Percentiles rank a stretch among this genome's conserved stretches.
phyloP scores from a whole-genome alignment of 371 early-diverging fungal species.

The Mucor saturninus region DNA sequence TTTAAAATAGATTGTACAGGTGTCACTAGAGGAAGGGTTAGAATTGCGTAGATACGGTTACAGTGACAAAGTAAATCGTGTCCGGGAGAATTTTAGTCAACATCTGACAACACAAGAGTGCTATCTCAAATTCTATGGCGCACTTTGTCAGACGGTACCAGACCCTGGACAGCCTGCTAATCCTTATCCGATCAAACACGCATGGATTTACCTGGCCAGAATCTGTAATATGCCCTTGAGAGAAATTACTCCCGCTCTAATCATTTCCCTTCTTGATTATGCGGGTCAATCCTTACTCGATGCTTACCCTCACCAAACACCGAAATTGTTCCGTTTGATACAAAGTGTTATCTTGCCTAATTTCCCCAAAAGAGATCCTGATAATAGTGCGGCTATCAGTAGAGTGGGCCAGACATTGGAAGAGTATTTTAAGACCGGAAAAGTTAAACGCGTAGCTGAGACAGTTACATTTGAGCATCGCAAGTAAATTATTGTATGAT shows the following conservation, averaged over 20 bases:
- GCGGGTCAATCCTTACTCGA: conserved; percentile 34
- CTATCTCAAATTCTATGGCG: conserved; percentile 77
- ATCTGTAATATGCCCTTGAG: conserved; percentile 78
- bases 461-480: no score
- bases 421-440: no score
- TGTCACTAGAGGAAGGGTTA: conserved; percentile 29
- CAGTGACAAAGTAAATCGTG: conserved; percentile 55
- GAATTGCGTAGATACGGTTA: conserved; percentile 45
- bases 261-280: conserved; percentile 68
- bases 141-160: conserved; percentile 71
- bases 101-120: conserved; percentile 77
- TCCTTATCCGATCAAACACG: conserved; percentile 63
- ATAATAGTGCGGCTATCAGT: background rate
- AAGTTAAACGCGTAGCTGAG: no score
- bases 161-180: conserved; percentile 53
- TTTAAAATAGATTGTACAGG: no score
- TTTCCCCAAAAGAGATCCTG: background rate
- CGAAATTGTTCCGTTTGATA: conserved; percentile 42
- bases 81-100: conserved; percentile 50
- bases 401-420: background rate
- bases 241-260: conserved; percentile 69
- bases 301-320: conserved; percentile 40
- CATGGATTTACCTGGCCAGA: conserved; percentile 83
- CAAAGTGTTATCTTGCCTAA: conserved; percentile 7
- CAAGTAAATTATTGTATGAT: no score